Evolutionary conservation across 768 basidiomycete species (phyloP).

Genomic region (Mycena olivaceomarginata): DNA sequence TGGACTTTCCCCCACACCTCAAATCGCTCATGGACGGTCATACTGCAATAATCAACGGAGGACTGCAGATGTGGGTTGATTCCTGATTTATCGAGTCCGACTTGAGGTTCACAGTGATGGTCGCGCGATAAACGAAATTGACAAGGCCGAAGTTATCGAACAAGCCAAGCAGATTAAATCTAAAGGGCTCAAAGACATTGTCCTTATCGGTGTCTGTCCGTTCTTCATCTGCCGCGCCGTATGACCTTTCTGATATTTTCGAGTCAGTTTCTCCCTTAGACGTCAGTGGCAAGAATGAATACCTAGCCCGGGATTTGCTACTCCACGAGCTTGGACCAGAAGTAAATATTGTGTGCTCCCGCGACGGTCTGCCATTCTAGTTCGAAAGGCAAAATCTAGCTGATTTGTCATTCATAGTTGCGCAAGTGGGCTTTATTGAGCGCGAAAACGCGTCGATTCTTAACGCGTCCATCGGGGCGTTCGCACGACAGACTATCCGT

Average conservation of each 20-base stretch:
- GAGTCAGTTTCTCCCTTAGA: conserved; percentile 57
- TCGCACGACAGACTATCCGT: conserved; percentile 72
- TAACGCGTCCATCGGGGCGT: conserved; percentile 78
- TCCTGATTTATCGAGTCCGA: not conserved
- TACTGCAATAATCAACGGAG: conserved; percentile 59
- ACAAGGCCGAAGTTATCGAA: conserved; percentile 65
- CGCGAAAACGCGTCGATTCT: conserved; percentile 83
- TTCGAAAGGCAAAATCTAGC: not conserved
- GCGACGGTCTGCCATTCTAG: conserved; percentile 57
- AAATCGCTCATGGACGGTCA: conserved; percentile 54
- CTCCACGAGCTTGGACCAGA: conserved; percentile 57
- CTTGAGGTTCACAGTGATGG: conserved; percentile 50
- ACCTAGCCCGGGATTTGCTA: conserved; percentile 54
- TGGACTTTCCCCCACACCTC: conserved; percentile 57
- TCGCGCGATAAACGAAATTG: conserved; percentile 56
- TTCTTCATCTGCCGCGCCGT: not conserved
- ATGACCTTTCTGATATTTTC: not conserved
- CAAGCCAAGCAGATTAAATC: conserved; percentile 60
- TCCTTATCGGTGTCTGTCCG: conserved; percentile 56
- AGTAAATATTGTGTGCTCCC: conserved; percentile 71
- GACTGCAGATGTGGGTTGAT: conserved; percentile 66
- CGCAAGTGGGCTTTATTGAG: conserved; percentile 75
- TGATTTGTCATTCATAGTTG: conserved; percentile 57
- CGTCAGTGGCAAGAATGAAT: conserved; percentile 55
- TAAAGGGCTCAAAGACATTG: conserved; percentile 54